Conservation (phyloP, 306 rosid genomes). For the Vigna hirtella region DNA sequence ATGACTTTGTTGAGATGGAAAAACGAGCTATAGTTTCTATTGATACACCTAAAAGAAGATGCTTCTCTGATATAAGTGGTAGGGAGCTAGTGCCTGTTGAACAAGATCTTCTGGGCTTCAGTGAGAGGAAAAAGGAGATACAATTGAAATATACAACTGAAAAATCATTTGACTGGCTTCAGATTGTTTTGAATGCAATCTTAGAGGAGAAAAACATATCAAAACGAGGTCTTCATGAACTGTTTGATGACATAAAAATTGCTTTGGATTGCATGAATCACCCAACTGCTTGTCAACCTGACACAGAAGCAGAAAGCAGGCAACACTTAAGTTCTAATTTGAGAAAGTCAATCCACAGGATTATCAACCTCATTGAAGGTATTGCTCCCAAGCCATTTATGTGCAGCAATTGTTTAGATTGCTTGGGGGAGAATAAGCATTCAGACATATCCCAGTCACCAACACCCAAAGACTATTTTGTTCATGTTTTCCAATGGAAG, state of each 20-base stretch:
- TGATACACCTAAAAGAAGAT: slow-evolving; percentile 45
- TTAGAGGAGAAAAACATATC: slow-evolving; percentile 60
- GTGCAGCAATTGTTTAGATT: slow-evolving; percentile 43
- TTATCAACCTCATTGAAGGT: slow-evolving; percentile 67
- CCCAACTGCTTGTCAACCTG: slow-evolving; percentile 45
- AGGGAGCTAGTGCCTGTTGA: slow-evolving; percentile 61
- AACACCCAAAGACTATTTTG: slow-evolving; percentile 55
- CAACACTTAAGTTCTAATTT: slow-evolving; percentile 37
- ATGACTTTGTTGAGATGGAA: slow-evolving; percentile 82
- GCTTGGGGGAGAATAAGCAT: slow-evolving; percentile 50
- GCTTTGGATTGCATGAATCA: slow-evolving; percentile 63
- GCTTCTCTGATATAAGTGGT: slow-evolving; percentile 45
- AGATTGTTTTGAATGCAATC: slow-evolving; percentile 71
- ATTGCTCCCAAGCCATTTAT: slow-evolving; percentile 51
- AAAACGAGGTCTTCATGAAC: slow-evolving; percentile 66
- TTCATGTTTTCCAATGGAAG: slow-evolving; percentile 75
- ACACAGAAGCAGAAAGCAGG: slow-evolving; percentile 40
- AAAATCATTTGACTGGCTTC: slow-evolving; percentile 81
- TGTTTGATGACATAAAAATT: slow-evolving; percentile 74
- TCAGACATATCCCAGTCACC: slow-evolving; percentile 49
- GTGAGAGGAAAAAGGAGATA: slow-evolving; percentile 46
- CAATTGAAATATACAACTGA: slow-evolving; percentile 41
- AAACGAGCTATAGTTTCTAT: slow-evolving; percentile 74
- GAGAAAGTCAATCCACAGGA: slow-evolving; percentile 51
- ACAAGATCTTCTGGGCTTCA: slow-evolving; percentile 44